These are phyloP conservation scores for Calonectria crousiana DNA, from an alignment of 2,329 filamentous ascomycete genomes.

Conservation along the genomic window DNA sequence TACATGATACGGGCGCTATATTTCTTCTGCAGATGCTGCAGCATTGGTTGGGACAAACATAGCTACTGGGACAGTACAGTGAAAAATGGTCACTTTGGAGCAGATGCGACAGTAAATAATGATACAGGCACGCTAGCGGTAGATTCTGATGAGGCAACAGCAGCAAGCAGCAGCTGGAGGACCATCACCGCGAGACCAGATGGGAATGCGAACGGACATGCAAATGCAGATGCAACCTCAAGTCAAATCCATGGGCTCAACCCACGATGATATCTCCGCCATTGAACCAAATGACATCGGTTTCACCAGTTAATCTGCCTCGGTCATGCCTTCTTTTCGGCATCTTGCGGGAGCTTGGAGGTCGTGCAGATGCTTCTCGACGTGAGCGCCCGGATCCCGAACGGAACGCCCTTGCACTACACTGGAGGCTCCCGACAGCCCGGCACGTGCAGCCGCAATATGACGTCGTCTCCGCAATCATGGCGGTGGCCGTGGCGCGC, in stretches of 20 bases:
- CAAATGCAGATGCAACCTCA: background rate
- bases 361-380: slow-evolving; percentile 27
- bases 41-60: background rate
- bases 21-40: background rate
- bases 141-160: background rate
- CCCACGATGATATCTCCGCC: slow-evolving; percentile 28
- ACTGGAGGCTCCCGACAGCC: slow-evolving; percentile 26
- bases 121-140: slow-evolving; percentile 11
- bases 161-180: background rate
- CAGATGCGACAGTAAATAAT: slow-evolving; percentile 9
- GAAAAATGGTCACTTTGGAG: slow-evolving; percentile 8
- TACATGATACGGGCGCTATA: background rate
- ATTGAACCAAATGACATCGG: slow-evolving; percentile 13
- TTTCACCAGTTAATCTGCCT: background rate
- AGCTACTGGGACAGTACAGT: background rate
- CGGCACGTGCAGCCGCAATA: slow-evolving; percentile 28
- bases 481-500: slow-evolving; percentile 33
- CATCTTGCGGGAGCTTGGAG: slow-evolving; percentile 9
- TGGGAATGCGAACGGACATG: background rate
- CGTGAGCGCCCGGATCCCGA: slow-evolving; percentile 27
- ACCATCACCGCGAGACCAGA: background rate
- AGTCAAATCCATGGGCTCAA: slow-evolving; percentile 10
- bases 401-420: slow-evolving; percentile 32
- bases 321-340: slow-evolving; percentile 24
- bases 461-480: slow-evolving; percentile 34